Base-by-base conservation (phyloP, 2,329 filamentous ascomycete species). In the Plectosphaerella plurivora region DNA sequence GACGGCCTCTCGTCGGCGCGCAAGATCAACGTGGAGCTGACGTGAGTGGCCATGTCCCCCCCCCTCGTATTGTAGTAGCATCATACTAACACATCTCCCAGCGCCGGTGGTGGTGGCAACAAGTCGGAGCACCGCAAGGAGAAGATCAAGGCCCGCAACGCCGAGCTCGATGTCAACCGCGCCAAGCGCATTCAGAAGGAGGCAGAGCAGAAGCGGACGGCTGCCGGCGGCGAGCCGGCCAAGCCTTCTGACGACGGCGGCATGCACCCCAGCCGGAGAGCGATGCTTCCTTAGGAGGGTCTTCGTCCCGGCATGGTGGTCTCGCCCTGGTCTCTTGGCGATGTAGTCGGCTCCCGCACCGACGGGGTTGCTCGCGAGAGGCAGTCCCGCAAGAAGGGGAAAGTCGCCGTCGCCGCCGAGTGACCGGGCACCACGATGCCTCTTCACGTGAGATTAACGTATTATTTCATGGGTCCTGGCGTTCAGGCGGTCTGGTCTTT, bases 21-120 rank as follows among this genome's bases (percentile, higher is more conserved):
- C 61, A 88, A 86, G 71, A 95, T 97, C 63, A 97, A 96, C 66
- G 89, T 97, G 24, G 93, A 97, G 73, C 73, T 97, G 59, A 96
- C 91, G 81, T 91, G 70, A 70, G 85, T 79, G 37, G 36, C 37
- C 12, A 15, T 9, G 4, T 15, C n/a, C 42, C 18, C n/a, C n/a
- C n/a, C n/a, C n/a, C n/a, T n/a, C 37, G 22, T 7, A 12, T 46
- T 22, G 9, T 47, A 51, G 54, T 51, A 45, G 55, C 28, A 37
- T 8, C 47, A 39, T 24, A 24, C 10, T 15, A 5, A 47, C 41
- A 36, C 18, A 14, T 22, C 10, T 45, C 58, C 58, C 58, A 90
- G 87, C 60, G 92, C 89, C 54, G 92, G 92, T 49, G 92, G 92
- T 41, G 92, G 92, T 41, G 93, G 93, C 55, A 87, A 86, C 56